These are phyloP conservation scores for Lolium perenne DNA, from an alignment of 176 grass and related monocot genomes.

Conservation along the genomic window DNA sequence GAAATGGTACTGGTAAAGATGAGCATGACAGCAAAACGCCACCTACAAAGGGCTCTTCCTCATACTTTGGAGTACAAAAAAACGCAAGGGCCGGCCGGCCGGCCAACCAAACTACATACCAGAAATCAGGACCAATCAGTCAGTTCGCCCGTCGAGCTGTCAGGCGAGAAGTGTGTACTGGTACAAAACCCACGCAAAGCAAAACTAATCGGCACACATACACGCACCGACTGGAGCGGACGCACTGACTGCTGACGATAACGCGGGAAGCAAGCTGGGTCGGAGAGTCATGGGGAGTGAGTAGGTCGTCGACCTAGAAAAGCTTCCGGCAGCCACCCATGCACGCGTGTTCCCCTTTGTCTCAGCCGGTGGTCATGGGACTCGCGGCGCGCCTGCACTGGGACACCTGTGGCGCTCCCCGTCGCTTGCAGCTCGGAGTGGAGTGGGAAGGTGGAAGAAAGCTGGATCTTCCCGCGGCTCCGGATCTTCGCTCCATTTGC, in stretches of 20 bases:
- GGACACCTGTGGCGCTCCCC: conserved; percentile 42
- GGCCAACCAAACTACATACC: neutral
- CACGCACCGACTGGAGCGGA: conserved; percentile 34
- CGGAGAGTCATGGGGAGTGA: conserved; percentile 7
- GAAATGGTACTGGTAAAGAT: conserved; percentile 11
- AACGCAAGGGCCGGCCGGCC: neutral
- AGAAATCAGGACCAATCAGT: conserved; percentile 32
- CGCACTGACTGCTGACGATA: neutral
- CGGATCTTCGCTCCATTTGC: conserved; percentile 35
- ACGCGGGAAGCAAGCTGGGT: conserved; percentile 13
- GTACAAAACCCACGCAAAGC: conserved; percentile 2
- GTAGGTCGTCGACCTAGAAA: neutral
- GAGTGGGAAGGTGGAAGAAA: conserved; percentile 20
- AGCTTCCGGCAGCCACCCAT: conserved; percentile 29
- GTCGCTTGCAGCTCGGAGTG: conserved; percentile 24
- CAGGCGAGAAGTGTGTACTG: neutral
- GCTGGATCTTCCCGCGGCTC: neutral
- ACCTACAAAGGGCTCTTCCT: conserved; percentile 38
- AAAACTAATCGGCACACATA: neutral
- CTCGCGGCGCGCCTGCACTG: conserved; percentile 1
- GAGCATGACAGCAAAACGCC: conserved; percentile 44
- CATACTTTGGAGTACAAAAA: conserved; percentile 40
- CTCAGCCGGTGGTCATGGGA: conserved; percentile 12
- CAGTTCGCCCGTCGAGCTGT: conserved; percentile 30
- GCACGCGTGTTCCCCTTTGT: conserved; percentile 21